A percentile compares a stretch with the other conserved stretches of the same genome.
Evolutionary conservation across 352 stramenopile species (phyloP).

Genomic region (Pythium oligandrum): DNA sequence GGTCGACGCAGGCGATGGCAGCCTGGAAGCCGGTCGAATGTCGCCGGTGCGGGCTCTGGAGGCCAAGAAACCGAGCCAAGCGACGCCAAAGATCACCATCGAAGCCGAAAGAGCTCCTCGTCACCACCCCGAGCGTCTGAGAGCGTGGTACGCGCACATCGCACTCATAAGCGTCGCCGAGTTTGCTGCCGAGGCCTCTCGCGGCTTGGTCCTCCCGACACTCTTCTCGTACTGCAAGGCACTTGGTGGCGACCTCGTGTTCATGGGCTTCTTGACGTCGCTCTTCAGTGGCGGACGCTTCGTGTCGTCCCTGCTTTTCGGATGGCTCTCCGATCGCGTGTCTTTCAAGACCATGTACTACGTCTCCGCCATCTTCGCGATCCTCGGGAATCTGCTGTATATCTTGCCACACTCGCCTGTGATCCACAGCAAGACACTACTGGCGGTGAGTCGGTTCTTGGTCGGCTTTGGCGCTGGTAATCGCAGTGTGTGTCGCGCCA

Average conservation of each 20-base stretch:
- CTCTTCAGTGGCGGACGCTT: conserved; percentile 60
- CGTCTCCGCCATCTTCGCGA: conserved; percentile 24
- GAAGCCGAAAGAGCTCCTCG: too few species aligned
- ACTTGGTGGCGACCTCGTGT: conserved; percentile 49
- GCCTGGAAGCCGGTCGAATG: too few species aligned
- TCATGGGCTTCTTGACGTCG: conserved; percentile 54
- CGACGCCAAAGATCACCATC: too few species aligned
- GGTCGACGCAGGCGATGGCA: too few species aligned
- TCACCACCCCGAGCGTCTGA: not conserved
- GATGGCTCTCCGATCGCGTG: conserved; percentile 51
- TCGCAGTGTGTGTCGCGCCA: conserved; percentile 62
- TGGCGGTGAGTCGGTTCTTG: conserved; percentile 54
- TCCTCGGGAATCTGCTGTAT: conserved; percentile 60
- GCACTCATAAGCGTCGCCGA: conserved; percentile 49
- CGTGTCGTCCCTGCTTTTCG: conserved; percentile 57
- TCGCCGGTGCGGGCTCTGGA: too few species aligned
- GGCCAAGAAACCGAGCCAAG: too few species aligned
- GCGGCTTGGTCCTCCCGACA: conserved; percentile 59
- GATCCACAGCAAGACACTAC: conserved; percentile 29
- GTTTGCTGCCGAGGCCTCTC: conserved; percentile 53
- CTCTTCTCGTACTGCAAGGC: conserved; percentile 58
- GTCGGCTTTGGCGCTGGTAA: conserved; percentile 70
- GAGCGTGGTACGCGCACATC: conserved; percentile 52
- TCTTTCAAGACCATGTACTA: conserved; percentile 62
- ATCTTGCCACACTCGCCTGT: conserved; percentile 37